Conservation (phyloP, 192 early-diverging fungal species). For the Umbelopsis sp. region DNA sequence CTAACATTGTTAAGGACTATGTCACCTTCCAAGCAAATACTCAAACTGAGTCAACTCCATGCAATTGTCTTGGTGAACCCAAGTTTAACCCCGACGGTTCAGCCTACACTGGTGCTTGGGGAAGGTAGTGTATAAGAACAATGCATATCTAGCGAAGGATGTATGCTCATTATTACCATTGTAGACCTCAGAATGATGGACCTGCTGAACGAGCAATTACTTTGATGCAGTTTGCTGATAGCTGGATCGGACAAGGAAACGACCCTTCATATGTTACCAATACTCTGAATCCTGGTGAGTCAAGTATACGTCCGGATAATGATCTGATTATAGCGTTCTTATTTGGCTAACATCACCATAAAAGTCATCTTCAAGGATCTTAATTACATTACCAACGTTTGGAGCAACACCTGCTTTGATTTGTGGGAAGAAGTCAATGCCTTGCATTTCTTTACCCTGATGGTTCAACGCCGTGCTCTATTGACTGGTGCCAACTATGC, state of each 20-base stretch:
- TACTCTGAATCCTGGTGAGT: constrained; percentile 35
- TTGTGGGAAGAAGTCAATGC: constrained; percentile 83
- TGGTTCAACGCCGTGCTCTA: constrained; percentile 66
- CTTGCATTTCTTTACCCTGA: constrained; percentile 69
- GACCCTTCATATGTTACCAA: constrained; percentile 30
- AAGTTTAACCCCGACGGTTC: constrained; percentile 64
- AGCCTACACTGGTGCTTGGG: constrained; percentile 54
- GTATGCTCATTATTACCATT: background rate
- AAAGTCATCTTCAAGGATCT: constrained; percentile 56
- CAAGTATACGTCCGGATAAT: background rate
- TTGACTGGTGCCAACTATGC: constrained; percentile 58
- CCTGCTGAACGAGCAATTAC: constrained; percentile 57
- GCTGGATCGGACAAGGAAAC: constrained; percentile 39
- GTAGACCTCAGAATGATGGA: constrained; percentile 72
- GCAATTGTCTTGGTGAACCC: constrained; percentile 62
- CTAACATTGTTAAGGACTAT: constrained; percentile 42
- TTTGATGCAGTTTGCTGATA: constrained; percentile 45
- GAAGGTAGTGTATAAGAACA: constrained; percentile 20
- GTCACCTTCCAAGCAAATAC: constrained; percentile 32
- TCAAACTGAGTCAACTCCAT: constrained; percentile 31
- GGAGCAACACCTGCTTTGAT: constrained; percentile 53
- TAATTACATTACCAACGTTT: constrained; percentile 60
- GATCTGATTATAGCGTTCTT: background rate
- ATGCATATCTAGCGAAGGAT: background rate
- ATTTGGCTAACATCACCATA: background rate